These are phyloP conservation scores for Hymenoscyphus albidus DNA, from an alignment of 2,329 filamentous ascomycete species.

Conservation along the genomic window DNA sequence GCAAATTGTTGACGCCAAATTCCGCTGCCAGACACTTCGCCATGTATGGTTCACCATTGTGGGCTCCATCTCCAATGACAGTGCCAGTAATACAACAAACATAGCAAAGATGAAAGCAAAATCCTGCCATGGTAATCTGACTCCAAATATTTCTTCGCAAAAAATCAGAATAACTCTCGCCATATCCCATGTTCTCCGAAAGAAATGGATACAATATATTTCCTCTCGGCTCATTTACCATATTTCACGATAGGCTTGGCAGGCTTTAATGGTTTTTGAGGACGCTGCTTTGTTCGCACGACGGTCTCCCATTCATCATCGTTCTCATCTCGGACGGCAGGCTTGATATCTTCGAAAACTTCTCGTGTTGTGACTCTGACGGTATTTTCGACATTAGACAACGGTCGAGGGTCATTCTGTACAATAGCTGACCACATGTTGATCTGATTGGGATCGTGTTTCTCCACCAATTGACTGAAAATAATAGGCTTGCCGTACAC, in stretches of 20 bases:
- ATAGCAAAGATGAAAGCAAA: constrained; percentile 4
- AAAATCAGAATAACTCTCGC: not conserved
- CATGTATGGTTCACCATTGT: not conserved
- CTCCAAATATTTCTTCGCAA: not conserved
- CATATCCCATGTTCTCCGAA: not conserved
- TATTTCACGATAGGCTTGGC: not conserved
- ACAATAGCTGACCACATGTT: not conserved
- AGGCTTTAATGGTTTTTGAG: not conserved
- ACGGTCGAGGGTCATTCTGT: not conserved
- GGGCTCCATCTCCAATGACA: not conserved
- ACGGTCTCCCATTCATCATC: constrained; percentile 1
- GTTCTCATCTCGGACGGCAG: not conserved
- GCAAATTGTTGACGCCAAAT: not conserved
- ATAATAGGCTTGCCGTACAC: not conserved
- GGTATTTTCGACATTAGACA: not conserved
- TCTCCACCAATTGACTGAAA: constrained; percentile 3
- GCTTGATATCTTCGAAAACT: not conserved
- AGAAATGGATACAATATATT: not conserved
- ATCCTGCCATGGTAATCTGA: constrained; percentile 1
- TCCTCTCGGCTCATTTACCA: not conserved
- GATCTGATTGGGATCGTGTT: not conserved
- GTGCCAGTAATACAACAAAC: not conserved
- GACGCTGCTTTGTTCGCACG: not conserved
- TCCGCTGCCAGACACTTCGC: not conserved
- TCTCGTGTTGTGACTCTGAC: not conserved